Evolutionary conservation across 2,329 filamentous ascomycete genomes (phyloP).

Genomic region (Fusarium circinatum): DNA sequence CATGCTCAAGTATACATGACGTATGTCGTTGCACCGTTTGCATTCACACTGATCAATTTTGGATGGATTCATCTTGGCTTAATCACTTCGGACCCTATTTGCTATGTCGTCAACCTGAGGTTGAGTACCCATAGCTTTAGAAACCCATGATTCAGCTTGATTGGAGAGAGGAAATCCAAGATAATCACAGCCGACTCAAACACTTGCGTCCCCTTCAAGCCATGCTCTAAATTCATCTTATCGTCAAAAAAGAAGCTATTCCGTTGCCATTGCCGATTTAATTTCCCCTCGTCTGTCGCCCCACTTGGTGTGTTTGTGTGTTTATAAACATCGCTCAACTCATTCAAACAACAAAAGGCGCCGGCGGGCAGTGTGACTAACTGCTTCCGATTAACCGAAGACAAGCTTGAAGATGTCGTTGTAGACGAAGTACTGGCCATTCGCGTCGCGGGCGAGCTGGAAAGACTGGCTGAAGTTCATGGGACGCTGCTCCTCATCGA

Average conservation of each 20-base stretch:
- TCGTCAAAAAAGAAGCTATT: conserved; percentile 37
- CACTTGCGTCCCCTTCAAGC: conserved; percentile 1
- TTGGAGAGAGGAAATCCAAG: background rate
- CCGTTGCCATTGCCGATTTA: conserved; percentile 25
- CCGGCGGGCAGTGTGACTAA: background rate
- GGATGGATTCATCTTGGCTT: background rate
- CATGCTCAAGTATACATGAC: background rate
- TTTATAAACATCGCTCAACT: conserved; percentile 16
- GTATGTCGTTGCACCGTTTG: background rate
- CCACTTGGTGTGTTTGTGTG: conserved; percentile 29
- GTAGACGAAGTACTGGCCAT: conserved; percentile 82
- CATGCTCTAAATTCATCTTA: conserved; percentile 38
- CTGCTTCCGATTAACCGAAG: conserved; percentile 61
- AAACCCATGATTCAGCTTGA: background rate
- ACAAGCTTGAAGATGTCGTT: conserved; percentile 97
- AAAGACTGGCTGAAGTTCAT: conserved; percentile 95
- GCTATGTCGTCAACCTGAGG: conserved; percentile 4
- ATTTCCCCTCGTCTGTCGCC: conserved; percentile 31
- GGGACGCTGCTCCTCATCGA: conserved; percentile 84
- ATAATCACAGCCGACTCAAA: conserved; percentile 13
- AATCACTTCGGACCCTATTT: background rate
- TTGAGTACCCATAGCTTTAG: conserved; percentile 4
- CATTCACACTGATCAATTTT: background rate
- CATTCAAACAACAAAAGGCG: conserved; percentile 4
- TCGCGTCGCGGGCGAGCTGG: conserved; percentile 77